Conservation (phyloP, 345 rosid genomes). For the Hibiscus tridactylites region DNA sequence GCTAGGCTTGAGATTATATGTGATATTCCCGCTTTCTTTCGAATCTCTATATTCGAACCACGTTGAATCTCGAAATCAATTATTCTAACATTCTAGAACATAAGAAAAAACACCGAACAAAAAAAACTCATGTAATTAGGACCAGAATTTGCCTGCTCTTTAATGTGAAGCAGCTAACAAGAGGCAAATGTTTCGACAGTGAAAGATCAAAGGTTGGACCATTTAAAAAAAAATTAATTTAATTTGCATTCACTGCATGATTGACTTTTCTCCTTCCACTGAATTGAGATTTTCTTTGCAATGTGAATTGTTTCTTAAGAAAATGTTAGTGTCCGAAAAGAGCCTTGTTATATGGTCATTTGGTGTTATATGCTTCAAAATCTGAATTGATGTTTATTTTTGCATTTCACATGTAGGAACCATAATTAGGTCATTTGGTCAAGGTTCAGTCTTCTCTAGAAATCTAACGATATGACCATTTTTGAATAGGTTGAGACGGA, state of each 20-base stretch:
- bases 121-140: background rate
- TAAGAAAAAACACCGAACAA: background rate
- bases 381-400: no score
- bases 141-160: background rate
- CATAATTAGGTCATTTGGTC: no score
- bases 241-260: background rate
- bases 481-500: no score
- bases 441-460: no score
- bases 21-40: background rate
- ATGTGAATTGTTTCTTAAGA: background rate
- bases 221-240: background rate
- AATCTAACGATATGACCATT: no score
- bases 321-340: no score
- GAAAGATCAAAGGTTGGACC: background rate
- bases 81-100: background rate
- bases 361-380: no score
- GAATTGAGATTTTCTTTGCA: slow-evolving; percentile 8
- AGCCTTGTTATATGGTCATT: no score
- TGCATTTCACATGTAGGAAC: no score
- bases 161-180: background rate
- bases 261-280: background rate
- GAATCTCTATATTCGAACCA: background rate
- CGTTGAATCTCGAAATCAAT: background rate
- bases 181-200: background rate
- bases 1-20: background rate